Evolutionary conservation across 164 flowering plant genomes (phyloP), one percentile per base, ranked within the genome.

Genomic region (Dillenia suffruticosa): DNA sequence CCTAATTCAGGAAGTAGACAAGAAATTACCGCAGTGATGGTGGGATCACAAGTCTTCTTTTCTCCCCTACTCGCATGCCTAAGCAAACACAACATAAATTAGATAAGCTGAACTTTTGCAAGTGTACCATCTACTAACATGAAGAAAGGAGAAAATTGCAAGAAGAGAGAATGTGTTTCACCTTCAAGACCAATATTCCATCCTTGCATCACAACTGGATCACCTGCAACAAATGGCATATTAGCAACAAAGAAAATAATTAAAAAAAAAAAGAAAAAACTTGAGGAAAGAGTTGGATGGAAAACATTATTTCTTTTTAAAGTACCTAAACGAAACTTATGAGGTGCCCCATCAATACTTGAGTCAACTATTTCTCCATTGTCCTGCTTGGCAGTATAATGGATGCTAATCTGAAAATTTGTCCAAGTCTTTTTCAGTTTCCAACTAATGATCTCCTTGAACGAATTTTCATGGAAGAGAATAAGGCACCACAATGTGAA

Each of bases 41-140:
- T 50, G 86, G 86, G 48, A 82, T 58, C 10, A 26, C 64, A 3
- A 82, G 70, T 57, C 76, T 74, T 57, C 86, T 67, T 58, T 68
- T 82, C 10, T 62, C 84, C 51, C 84, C 82, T 49, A 76, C 84
- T 54, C 66, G 78, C 84, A 82, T 79, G 44, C 86, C 86, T 82
- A 63, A 60, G 14, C 9, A 63, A 19, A 19, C 22, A 19, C 22
- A 19, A 19, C 22, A 19, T 10, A 7, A 4, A 22, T 49, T 16
- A 17, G 46, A 17, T 54, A 46, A n/a, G 40, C 40, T 26, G 40
- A 26, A 26, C 5, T 26, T 26, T 26, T 26, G 40, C 40, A 26
- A 26, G 2, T 26, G 40, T 1, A 1, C 5, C 40, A 26, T 26
- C 3, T 26, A 26, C 40, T 2, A 2, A 26, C 2, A 26, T 4